A percentile compares a stretch with the other conserved stretches of the same genome.
Evolutionary conservation across 2,329 filamentous ascomycete species (phyloP).

Genomic region (Xylariales sp.): DNA sequence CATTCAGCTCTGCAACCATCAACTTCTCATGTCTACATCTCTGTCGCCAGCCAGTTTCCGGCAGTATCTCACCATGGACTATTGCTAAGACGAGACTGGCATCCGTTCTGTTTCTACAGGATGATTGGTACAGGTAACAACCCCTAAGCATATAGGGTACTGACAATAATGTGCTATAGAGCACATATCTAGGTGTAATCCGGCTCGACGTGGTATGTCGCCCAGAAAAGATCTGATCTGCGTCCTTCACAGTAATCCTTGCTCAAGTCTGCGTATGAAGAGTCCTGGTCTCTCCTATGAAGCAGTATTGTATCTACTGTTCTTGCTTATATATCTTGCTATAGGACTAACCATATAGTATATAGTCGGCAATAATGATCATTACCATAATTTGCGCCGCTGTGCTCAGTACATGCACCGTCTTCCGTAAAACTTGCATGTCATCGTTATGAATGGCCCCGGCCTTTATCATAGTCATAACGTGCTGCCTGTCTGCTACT

Average conservation of each 20-base stretch:
- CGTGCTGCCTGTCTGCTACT: no score
- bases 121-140: neutral
- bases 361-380: neutral
- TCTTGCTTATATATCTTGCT: neutral
- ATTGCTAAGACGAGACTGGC: neutral
- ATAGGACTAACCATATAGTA: neutral
- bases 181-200: neutral
- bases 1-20: neutral
- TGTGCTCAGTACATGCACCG: no score
- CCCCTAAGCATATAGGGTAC: neutral
- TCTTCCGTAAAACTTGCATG: no score
- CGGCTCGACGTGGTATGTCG: neutral
- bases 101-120: neutral
- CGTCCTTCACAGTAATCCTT: neutral
- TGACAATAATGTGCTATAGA: neutral
- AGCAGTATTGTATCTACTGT: slow-evolving; percentile 1
- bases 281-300: neutral
- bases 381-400: neutral
- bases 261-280: no score
- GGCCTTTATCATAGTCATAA: no score
- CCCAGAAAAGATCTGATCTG: neutral
- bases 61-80: neutral
- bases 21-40: neutral
- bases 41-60: neutral
- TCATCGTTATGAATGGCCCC: no score